Percentiles rank a stretch among this genome's conserved stretches.
phyloP scores from a whole-genome alignment of 1,284 basidiomycete species.

The Meira nashicola region DNA sequence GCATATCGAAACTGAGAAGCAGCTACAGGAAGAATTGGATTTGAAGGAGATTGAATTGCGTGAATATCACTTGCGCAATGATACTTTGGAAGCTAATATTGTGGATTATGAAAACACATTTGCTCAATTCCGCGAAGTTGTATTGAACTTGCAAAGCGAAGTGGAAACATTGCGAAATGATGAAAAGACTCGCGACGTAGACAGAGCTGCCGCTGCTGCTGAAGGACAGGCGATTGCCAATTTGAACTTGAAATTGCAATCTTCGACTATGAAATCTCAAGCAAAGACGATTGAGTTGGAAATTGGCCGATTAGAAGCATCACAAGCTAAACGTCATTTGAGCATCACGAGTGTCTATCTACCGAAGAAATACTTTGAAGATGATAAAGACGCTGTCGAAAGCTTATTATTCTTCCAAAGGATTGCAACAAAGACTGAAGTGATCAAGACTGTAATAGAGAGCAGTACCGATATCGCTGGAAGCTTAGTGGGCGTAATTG shows the following conservation, averaged over 20 bases:
- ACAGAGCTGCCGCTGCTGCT: constrained; percentile 22
- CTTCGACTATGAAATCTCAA: constrained; percentile 46
- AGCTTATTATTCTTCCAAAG: constrained; percentile 48
- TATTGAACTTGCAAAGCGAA: constrained; percentile 41
- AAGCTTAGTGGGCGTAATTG: constrained; percentile 24
- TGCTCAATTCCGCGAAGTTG: constrained; percentile 46
- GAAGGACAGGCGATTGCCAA: constrained; percentile 45
- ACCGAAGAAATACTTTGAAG: constrained; percentile 38
- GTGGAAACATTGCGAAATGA: constrained; percentile 38
- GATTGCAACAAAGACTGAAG: constrained; percentile 42
- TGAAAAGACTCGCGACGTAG: constrained; percentile 21
- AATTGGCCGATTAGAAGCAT: constrained; percentile 37
- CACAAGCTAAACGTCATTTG: constrained; percentile 36
- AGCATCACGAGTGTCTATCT: constrained; percentile 44
- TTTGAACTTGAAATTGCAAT: constrained; percentile 46
- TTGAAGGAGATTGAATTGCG: constrained; percentile 27
- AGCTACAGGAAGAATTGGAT: constrained; percentile 78
- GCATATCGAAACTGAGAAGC: constrained; percentile 87
- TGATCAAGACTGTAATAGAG: constrained; percentile 43
- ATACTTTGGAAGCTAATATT: constrained; percentile 36
- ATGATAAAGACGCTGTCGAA: constrained; percentile 40
- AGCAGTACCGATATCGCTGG: constrained; percentile 37
- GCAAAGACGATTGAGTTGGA: constrained; percentile 44
- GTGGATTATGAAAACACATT: constrained; percentile 44
- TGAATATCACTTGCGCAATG: constrained; percentile 25